Conservation (phyloP, 805 yeast species). For the Ogataea glucozyma region DNA sequence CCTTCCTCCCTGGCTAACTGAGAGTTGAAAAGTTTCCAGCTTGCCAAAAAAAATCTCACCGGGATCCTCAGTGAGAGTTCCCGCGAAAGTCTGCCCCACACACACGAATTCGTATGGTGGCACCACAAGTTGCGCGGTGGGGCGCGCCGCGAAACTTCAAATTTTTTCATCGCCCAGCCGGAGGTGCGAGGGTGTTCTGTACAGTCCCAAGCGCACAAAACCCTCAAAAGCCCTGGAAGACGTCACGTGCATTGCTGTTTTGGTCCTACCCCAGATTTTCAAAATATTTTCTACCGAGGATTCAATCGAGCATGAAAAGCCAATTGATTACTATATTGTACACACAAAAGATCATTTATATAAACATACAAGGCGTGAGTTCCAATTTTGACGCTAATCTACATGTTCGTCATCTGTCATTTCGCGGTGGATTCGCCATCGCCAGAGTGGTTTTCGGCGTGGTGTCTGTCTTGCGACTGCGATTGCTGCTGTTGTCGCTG, state of each 20-base stretch:
- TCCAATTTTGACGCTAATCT: not conserved
- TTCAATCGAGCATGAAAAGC: not conserved
- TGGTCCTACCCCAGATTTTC: conserved; percentile 6
- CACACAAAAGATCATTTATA: not conserved
- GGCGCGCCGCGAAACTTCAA: conserved; percentile 3
- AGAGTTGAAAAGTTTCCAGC: conserved; percentile 3
- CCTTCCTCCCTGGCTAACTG: conserved; percentile 6
- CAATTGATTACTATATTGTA: not conserved
- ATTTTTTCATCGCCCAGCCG: not conserved
- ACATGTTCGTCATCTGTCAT: too few relatives aligned
- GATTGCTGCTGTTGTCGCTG: not conserved
- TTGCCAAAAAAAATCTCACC: not conserved
- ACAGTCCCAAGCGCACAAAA: conserved; percentile 8
- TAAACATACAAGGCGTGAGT: not conserved
- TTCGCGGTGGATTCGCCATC: too few relatives aligned
- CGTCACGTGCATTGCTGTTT: conserved; percentile 20
- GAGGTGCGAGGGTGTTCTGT: conserved; percentile 2
- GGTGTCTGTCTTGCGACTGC: not conserved
- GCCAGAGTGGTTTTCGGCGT: too few relatives aligned
- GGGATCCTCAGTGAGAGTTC: not conserved
- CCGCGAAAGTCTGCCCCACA: not conserved
- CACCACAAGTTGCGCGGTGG: conserved; percentile 1
- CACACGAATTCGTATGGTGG: not conserved
- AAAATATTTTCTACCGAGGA: too few relatives aligned
- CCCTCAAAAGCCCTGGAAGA: conserved; percentile 16